Conservation (phyloP, 1,284 basidiomycete species). For the Tremellales sp. region DNA sequence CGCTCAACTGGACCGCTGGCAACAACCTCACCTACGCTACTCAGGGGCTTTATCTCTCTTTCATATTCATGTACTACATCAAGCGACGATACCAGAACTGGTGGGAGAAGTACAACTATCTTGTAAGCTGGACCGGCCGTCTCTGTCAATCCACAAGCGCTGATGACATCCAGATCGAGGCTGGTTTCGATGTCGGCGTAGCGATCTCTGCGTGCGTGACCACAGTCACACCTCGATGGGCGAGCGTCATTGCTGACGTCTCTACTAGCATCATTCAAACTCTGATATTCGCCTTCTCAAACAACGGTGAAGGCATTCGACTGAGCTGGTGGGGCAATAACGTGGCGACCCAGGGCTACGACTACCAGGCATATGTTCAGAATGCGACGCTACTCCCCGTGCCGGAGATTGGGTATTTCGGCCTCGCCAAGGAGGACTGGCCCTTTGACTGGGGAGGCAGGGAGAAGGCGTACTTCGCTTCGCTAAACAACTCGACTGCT, state of each 20-base stretch:
- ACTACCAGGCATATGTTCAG: background rate
- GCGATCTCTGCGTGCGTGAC: no score
- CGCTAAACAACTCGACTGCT: no score
- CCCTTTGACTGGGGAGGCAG: background rate
- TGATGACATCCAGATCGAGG: no score
- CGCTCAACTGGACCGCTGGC: background rate
- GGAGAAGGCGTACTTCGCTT: no score
- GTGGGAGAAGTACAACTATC: conserved; percentile 65
- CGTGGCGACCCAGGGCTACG: conserved; percentile 53
- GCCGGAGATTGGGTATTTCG: conserved; percentile 26
- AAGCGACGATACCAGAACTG: conserved; percentile 17
- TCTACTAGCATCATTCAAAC: conserved; percentile 51
- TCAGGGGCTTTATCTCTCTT: background rate
- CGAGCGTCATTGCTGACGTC: no score
- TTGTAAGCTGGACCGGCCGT: no score
- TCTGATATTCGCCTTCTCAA: conserved; percentile 57
- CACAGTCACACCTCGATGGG: no score
- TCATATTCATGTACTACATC: conserved; percentile 38
- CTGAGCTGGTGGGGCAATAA: conserved; percentile 66
- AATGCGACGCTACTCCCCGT: conserved; percentile 8
- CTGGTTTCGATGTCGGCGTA: conserved; percentile 64
- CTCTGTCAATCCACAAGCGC: no score
- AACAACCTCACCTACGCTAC: background rate
- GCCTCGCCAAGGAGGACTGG: conserved; percentile 6
- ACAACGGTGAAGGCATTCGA: conserved; percentile 34